These are phyloP conservation scores for Ceratorhiza oryzae-sativae DNA, from an alignment of 1,284 basidiomycete genomes.

Conservation along the genomic window DNA sequence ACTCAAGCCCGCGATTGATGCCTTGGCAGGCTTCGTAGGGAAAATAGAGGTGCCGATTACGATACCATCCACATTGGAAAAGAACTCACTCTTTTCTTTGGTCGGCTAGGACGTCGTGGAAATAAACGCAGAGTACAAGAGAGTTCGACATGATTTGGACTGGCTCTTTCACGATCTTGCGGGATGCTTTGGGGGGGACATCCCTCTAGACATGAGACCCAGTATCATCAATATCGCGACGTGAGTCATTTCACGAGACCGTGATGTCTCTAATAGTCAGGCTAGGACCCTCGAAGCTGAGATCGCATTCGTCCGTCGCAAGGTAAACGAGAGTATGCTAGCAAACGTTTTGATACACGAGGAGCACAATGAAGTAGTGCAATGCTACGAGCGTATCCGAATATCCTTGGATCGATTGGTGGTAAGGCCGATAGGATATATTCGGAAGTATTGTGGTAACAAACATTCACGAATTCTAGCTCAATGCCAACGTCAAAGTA, in stretches of 20 bases:
- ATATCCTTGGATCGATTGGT: background rate
- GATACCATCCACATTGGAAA: background rate
- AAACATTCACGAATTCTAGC: background rate
- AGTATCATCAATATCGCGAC: slow-evolving; percentile 2
- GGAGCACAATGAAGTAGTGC: background rate
- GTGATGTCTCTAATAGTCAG: background rate
- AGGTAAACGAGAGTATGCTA: background rate
- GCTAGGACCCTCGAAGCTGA: background rate
- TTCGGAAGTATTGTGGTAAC: background rate
- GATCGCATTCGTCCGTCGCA: background rate
- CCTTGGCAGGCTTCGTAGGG: background rate
- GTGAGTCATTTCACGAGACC: background rate
- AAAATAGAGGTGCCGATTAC: background rate
- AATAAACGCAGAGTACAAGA: background rate
- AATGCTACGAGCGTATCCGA: slow-evolving; percentile 6
- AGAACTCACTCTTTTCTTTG: too few relatives aligned
- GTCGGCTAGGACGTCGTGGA: background rate
- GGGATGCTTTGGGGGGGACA: background rate
- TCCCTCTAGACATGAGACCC: background rate
- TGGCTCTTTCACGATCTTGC: background rate
- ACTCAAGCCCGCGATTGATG: background rate
- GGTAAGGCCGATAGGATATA: background rate
- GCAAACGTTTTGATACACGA: background rate
- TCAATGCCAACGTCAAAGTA: slow-evolving; percentile 1
- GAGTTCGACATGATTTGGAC: background rate